Evolutionary conservation across 108 stramenopile genomes (phyloP), one percentile per base, ranked within the genome.

Genomic region (Cylindrotheca fusiformis): DNA sequence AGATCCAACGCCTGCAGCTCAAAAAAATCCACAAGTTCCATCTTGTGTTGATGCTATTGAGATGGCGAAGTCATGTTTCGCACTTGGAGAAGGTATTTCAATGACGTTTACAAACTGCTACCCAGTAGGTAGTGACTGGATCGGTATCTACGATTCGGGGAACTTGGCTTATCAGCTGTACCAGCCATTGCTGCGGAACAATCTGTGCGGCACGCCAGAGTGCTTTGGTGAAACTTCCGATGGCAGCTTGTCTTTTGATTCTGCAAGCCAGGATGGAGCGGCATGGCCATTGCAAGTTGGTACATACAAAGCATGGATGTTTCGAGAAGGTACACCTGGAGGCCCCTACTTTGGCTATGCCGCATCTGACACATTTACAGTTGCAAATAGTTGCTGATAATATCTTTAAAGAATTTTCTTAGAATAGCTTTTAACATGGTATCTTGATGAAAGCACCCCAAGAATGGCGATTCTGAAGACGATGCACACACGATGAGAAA

Each of bases 61-160:
- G 44, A 30, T 44, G n/a, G 44, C 3, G 17, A 1, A 25, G 19
- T 3, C 47, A 8, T 67, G 65, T 28, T 67, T 53, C 46, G 27
- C 41, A 20, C 32, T 28, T 10, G 54, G 55, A 41, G 53, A 54
- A 1, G 26, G 23, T 19, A 74, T 74, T 41, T 24, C 24, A 18
- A 27, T 74, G 48, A 8, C 32, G 3, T 74, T 74, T 47, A 23
- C 54, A 24, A 74, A 67, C 48, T 74, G 72, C 28, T 46, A 55
- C 20, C n/a, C 65, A 6, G 20, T n/a, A 28, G 44, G 23, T 2
- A 22, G 23, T 28, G 72, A 74, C 29, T 74, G 72, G 63, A 23
- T 63, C 21, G 63, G 63, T 2, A 63, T 63, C 19, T 63, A 32
- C 30, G 47, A 47, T 20, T 51, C 29, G 2, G 50, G 25, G 22